Evolutionary conservation across 2,329 filamentous ascomycete species (phyloP).

Genomic region (Verticillium nonalfalfae): DNA sequence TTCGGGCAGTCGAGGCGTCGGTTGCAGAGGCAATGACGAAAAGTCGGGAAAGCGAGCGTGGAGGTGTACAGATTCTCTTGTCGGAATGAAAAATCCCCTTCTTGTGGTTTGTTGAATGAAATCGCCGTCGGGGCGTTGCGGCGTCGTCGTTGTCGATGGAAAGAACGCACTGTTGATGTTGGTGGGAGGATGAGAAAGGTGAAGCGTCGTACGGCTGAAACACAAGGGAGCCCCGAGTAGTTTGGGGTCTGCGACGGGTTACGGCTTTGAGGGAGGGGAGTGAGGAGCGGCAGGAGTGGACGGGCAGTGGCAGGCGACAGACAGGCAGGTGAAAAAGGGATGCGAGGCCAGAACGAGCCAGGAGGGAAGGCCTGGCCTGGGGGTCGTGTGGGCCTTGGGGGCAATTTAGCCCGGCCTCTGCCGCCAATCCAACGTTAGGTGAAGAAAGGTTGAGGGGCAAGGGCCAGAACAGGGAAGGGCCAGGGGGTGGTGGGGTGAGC

Average conservation of each 20-base stretch:
- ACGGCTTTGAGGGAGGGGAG: conserved; percentile 1
- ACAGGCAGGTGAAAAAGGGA: conserved; percentile 3
- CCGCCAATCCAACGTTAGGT: background rate
- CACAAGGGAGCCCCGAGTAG: background rate
- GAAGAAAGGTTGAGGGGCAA: background rate
- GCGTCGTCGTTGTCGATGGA: background rate
- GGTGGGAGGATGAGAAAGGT: background rate
- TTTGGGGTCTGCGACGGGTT: conserved; percentile 2
- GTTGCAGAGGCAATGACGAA: background rate
- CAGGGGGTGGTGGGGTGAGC: background rate
- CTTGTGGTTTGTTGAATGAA: background rate
- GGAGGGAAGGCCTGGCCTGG: background rate
- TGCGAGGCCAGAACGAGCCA: background rate
- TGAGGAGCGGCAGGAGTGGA: conserved; percentile 8
- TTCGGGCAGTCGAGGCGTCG: background rate
- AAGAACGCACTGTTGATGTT: background rate
- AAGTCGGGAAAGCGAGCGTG: background rate
- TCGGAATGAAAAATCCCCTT: background rate
- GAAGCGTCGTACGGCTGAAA: background rate
- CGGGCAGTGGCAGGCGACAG: conserved; percentile 16
- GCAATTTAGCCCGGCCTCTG: background rate
- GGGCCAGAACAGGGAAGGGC: background rate
- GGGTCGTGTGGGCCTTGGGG: background rate
- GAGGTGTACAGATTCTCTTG: background rate
- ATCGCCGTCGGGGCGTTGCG: background rate